Evolutionary conservation across 1,284 basidiomycete species (phyloP).

Genomic region (Melampsora occidentalis): DNA sequence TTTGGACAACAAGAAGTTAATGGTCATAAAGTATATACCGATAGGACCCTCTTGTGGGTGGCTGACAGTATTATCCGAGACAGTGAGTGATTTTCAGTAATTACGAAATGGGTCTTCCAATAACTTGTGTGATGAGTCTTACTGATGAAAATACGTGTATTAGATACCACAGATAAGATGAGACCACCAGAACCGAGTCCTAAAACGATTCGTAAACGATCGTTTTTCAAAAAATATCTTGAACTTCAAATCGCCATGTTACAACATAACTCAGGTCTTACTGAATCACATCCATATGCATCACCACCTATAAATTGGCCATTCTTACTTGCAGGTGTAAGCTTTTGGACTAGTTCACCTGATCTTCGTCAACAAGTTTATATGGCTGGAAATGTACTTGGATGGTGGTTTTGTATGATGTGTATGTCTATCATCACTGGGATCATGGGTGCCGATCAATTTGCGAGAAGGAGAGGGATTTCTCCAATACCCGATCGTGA

Average conservation of each 20-base stretch:
- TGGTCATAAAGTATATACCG: slow-evolving; percentile 86
- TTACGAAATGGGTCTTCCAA: background rate
- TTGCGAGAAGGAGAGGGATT: slow-evolving; percentile 79
- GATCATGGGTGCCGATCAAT: slow-evolving; percentile 78
- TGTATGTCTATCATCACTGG: slow-evolving; percentile 83
- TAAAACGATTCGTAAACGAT: slow-evolving; percentile 74
- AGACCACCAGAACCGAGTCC: slow-evolving; percentile 52
- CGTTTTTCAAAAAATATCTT: slow-evolving; percentile 89
- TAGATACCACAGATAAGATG: slow-evolving; percentile 27
- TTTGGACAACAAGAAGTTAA: slow-evolving; percentile 97
- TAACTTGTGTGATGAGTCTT: background rate
- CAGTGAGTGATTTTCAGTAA: slow-evolving; percentile 15
- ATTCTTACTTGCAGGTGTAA: slow-evolving; percentile 89
- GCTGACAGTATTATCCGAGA: slow-evolving; percentile 75
- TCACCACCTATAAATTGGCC: slow-evolving; percentile 95
- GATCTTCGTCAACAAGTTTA: slow-evolving; percentile 87
- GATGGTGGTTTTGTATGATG: slow-evolving; percentile 91
- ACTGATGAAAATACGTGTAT: background rate
- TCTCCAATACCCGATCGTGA: slow-evolving; percentile 80
- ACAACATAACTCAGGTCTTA: slow-evolving; percentile 94
- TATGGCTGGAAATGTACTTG: slow-evolving; percentile 86
- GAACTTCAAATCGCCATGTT: slow-evolving; percentile 94
- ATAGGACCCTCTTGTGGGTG: slow-evolving; percentile 81
- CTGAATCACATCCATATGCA: slow-evolving; percentile 91
- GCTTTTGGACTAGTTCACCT: slow-evolving; percentile 89